Evolutionary conservation across 2,329 filamentous ascomycete species (phyloP).

Genomic region (Conoideocrella luteorostrata): DNA sequence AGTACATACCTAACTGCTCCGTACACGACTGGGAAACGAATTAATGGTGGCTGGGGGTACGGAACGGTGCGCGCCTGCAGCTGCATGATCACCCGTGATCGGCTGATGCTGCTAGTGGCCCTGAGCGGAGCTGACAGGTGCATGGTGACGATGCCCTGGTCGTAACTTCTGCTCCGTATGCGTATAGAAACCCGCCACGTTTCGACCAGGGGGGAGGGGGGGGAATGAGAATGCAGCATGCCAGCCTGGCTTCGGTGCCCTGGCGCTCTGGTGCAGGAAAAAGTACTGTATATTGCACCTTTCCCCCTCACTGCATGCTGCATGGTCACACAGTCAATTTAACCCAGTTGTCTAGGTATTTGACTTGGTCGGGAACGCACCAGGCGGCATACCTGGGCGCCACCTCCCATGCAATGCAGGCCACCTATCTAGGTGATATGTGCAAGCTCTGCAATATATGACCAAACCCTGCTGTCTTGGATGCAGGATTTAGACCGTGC

Average conservation of each 20-base stretch:
- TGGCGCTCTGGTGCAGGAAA: too few species aligned
- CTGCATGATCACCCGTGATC: conserved; percentile 28
- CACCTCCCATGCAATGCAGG: neutral
- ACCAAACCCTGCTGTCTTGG: neutral
- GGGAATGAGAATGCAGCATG: conserved; percentile 1
- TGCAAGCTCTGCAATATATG: neutral
- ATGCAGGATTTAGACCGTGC: neutral
- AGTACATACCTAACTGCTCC: too few species aligned
- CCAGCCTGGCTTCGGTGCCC: conserved; percentile 1
- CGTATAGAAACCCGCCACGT: conserved; percentile 24
- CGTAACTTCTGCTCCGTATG: neutral
- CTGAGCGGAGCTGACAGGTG: conserved; percentile 3
- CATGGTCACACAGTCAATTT: too few species aligned
- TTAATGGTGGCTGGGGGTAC: conserved; percentile 9
- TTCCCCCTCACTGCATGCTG: conserved; percentile 1
- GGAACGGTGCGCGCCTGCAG: conserved; percentile 31
- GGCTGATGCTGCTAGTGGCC: conserved; percentile 14
- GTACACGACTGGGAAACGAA: neutral
- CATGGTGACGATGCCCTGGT: neutral
- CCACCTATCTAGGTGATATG: neutral
- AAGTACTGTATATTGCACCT: conserved; percentile 5
- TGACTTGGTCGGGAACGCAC: neutral
- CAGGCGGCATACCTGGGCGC: neutral
- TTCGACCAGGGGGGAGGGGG: too few species aligned
- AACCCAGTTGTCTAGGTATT: too few species aligned